Percentiles rank a stretch among this genome's conserved stretches.
Conservation (phyloP, 169 alveolate species). For the Fabrea salina region DNA sequence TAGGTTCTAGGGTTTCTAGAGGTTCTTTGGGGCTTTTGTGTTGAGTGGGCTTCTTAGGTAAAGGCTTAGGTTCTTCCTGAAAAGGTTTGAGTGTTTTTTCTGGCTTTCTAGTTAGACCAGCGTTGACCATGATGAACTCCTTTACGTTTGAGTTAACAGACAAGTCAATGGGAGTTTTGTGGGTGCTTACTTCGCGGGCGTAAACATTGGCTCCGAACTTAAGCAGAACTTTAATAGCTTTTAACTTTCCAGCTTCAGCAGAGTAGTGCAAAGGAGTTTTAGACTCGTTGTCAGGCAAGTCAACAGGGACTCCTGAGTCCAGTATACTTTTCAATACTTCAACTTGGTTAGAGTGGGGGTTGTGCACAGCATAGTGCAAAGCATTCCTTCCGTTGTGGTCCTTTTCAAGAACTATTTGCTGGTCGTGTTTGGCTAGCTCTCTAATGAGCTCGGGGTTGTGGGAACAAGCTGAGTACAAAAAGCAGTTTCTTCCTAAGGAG, state of each 20-base stretch:
- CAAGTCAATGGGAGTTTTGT: slow-evolving; percentile 64
- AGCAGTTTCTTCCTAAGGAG: slow-evolving; percentile 47
- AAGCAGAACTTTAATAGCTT: slow-evolving; percentile 65
- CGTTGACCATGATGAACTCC: slow-evolving; percentile 65
- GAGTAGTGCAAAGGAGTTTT: slow-evolving; percentile 80
- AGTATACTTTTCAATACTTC: slow-evolving; percentile 58
- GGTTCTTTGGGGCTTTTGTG: too few relatives aligned
- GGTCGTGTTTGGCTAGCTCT: slow-evolving; percentile 28
- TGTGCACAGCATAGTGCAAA: slow-evolving; percentile 70
- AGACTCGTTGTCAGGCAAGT: slow-evolving; percentile 67
- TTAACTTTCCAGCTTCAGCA: slow-evolving; percentile 66
- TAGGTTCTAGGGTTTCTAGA: too few relatives aligned
- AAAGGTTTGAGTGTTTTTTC: too few relatives aligned
- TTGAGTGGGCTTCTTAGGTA: too few relatives aligned
- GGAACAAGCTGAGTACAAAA: slow-evolving; percentile 50
- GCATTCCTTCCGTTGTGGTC: slow-evolving; percentile 52
- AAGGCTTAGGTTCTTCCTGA: too few relatives aligned
- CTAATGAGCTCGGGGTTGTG: slow-evolving; percentile 19
- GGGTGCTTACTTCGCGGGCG: slow-evolving; percentile 42
- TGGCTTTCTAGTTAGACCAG: too few relatives aligned
- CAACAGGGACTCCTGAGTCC: slow-evolving; percentile 63
- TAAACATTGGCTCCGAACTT: slow-evolving; percentile 59
- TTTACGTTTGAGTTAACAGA: slow-evolving; percentile 63
- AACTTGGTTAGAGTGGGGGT: slow-evolving; percentile 54
- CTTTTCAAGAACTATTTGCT: slow-evolving; percentile 38